Evolutionary conservation across 73 alveolate genomes (phyloP), one percentile per base, ranked within the genome.

Genomic region (Breviolum minutum): DNA sequence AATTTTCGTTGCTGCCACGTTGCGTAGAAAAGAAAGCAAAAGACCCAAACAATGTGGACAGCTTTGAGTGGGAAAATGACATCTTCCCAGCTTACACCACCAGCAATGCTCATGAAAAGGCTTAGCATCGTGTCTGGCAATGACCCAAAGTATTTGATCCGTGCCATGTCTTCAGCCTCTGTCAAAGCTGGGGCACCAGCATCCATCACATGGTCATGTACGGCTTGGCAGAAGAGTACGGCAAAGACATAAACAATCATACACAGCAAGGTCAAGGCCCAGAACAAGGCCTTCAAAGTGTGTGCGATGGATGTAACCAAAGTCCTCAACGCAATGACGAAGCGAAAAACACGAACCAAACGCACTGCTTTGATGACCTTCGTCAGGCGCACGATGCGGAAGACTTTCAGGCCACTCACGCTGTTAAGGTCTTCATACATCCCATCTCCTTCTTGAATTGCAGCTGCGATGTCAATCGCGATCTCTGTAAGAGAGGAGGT

Each of bases 291-390:
- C 54, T 81, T 81, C 70, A 81, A 54, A 29, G 90, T 81, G 32
- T 81, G 90, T 6, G 69, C 66, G 32, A 81, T 81, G 30, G 90
- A 81, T 7, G 90, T 81, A 69, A 81, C 90, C 90, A 81, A 48
- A 17, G 90, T 68, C 64, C 95, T 54, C 71, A 87, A 70, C 13
- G 95, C 95, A 32, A 87, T 87, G 48, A 87, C 95, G n/a, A 87
- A 87, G 40, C 95, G 95, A 48, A 87, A 87, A 32, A 87, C 68
- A 63, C 95, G 77, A 29, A 87, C 95, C 20, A 87, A n/a, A 22
- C 79, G 95, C 24, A 74, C 84, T 7, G 95, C 60, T 22, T 70
- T 63, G 32, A 87, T 24, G 24, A 87, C 76, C 83, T 74, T 73
- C 62, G 83, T 87, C 70, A 87, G 40, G 68, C 84, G 83, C 22